These are phyloP conservation scores for Pharus latifolius DNA, from an alignment of 176 grass and related monocot genomes.

Conservation along the genomic window DNA sequence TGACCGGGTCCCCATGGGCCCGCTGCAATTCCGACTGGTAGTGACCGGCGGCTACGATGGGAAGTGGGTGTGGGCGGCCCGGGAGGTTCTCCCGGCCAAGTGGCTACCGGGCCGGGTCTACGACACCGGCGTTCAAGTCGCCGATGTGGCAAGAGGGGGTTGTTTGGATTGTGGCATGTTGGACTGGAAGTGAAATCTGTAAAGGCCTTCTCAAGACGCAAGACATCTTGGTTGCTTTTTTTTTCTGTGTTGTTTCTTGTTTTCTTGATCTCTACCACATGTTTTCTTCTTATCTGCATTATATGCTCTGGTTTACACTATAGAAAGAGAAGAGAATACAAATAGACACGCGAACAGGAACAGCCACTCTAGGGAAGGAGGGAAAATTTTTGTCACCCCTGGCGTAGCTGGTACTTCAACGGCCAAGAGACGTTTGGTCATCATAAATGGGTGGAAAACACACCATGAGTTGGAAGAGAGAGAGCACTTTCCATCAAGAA, in stretches of 20 bases:
- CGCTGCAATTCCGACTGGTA: conserved; percentile 50
- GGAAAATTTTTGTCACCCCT: background rate
- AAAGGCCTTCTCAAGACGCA: no score
- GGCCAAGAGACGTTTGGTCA: background rate
- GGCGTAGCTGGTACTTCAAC: background rate
- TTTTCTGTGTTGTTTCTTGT: no score
- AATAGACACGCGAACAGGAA: no score
- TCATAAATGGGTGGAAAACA: background rate
- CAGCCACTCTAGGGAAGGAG: no score
- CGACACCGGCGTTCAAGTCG: conserved; percentile 45
- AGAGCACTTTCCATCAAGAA: background rate
- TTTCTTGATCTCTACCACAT: no score
- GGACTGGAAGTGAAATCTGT: conserved; percentile 50
- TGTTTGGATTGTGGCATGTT: conserved; percentile 13
- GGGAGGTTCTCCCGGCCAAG: conserved; percentile 50
- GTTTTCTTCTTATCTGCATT: no score
- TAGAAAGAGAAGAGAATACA: no score
- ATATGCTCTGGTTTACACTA: no score
- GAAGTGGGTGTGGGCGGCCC: conserved; percentile 66
- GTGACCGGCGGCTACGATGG: conserved; percentile 59
- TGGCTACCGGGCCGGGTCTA: conserved; percentile 43
- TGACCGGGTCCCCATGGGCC: conserved; percentile 23
- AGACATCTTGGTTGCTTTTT: no score
- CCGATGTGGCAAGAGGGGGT: conserved; percentile 39
- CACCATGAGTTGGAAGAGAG: background rate